Conservation (phyloP, 192 early-diverging fungal species). For the Chytriomyces sp. region DNA sequence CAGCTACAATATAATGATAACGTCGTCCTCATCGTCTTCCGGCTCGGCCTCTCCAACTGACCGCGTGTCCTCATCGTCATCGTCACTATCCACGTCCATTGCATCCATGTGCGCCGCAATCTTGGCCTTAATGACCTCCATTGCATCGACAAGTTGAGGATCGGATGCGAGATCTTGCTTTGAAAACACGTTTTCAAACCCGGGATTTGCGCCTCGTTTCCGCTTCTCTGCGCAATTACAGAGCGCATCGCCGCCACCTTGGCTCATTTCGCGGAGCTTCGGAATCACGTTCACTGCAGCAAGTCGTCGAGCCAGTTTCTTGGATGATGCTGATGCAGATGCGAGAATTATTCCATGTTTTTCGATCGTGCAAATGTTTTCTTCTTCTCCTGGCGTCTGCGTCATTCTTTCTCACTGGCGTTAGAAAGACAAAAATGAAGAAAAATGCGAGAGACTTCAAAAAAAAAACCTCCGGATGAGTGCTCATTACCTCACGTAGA, state of each 20-base stretch:
- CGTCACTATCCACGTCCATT: no score
- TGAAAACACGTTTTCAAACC: no score
- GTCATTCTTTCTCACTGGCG: no score
- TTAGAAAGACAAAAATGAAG: no score
- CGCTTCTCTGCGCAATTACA: background rate
- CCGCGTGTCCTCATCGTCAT: no score
- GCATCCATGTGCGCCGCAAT: no score
- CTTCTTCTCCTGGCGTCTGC: background rate
- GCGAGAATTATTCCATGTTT: conserved; percentile 11
- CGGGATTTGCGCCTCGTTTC: background rate
- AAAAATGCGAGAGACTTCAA: background rate
- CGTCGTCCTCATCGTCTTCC: no score
- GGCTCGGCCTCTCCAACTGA: no score
- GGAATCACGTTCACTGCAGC: conserved; percentile 5
- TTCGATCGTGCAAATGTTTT: conserved; percentile 5
- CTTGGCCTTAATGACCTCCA: no score
- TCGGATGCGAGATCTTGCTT: no score
- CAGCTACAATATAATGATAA: no score
- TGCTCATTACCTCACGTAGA: conserved; percentile 7
- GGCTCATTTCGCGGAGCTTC: background rate
- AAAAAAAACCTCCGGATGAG: background rate
- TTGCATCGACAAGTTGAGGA: no score
- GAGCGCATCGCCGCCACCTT: background rate
- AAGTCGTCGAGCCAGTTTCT: conserved; percentile 14
- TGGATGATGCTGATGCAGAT: background rate